Base-by-base conservation (phyloP, 352 stramenopile species). In the Discostella stelligera region DNA sequence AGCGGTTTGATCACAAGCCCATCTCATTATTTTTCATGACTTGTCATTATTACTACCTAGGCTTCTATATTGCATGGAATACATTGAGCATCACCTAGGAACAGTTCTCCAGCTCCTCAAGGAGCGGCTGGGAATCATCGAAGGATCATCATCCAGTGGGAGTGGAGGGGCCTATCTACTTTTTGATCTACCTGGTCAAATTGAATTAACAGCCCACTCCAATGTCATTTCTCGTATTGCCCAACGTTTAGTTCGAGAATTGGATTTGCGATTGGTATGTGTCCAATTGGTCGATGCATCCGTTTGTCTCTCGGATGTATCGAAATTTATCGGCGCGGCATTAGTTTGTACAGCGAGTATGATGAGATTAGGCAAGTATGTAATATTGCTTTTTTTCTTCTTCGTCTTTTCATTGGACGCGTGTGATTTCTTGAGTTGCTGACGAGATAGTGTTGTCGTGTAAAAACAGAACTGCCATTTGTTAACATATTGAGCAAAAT, bases 1-100 rank as follows among this genome's bases (percentile, higher is more conserved):
- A 14, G 7, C 1, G 11, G 11, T 14, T 44, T 44, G 37, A 3
- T 44, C 37, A 44, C 37, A 44, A 14, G 11, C 13, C 37, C 7
- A 44, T 44, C 37, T 44, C 37, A 44, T 14, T 44, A 14, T 14
- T 44, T 44, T 44, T 44, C 37, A 11, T 44, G 37, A 44, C 27
- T 32, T 44, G 2, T 44, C 37, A 44, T 44, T 44, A 44, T 44
- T 44, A 44, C 11, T 44, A 44, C 11, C n/a, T 41, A 60, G 52
- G 0, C 89, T 99, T 13, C 89, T 99, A 13, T 99, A 98, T 87
- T 99, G 97, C 87, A 98, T 99, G 94, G 97, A 99, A 94, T 98
- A 94, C 79, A 76, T 93, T 41, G 76, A 90, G 61, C 72, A 80
- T 48, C 86, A 92, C 72, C 81, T 95, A 14, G 85, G 86, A 39